Percentiles rank a stretch among this genome's conserved stretches.
These are phyloP conservation scores for Chalciporus piperatus DNA, from an alignment of 768 basidiomycete species.

Conservation along the genomic window DNA sequence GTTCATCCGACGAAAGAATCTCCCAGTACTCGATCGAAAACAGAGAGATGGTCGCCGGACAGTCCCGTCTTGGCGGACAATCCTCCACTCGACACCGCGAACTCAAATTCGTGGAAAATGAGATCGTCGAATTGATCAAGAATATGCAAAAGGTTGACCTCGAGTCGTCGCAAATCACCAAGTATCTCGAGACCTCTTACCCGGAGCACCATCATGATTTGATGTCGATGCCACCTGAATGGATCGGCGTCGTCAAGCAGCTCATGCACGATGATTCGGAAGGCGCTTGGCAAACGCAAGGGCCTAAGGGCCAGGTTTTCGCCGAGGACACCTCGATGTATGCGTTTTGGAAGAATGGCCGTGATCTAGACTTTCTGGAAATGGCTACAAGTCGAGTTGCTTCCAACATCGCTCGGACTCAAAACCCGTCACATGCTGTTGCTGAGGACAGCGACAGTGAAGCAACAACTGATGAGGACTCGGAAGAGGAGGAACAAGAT, in stretches of 20 bases:
- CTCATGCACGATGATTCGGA: slow-evolving; percentile 17
- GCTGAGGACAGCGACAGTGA: neutral
- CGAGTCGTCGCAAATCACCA: slow-evolving; percentile 36
- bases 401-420: neutral
- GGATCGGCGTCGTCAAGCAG: slow-evolving; percentile 37
- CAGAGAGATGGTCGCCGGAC: slow-evolving; percentile 45
- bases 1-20: slow-evolving; percentile 59
- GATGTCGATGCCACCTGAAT: slow-evolving; percentile 44
- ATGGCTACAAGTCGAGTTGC: neutral
- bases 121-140: slow-evolving; percentile 48
- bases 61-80: slow-evolving; percentile 39
- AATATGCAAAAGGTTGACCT: slow-evolving; percentile 34
- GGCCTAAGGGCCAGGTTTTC: slow-evolving; percentile 21
- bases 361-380: slow-evolving; percentile 48
- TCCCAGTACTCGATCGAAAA: slow-evolving; percentile 57
- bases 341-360: slow-evolving; percentile 48
- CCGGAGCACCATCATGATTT: slow-evolving; percentile 46
- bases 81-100: slow-evolving; percentile 33
- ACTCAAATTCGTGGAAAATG: slow-evolving; percentile 44
- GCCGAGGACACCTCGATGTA: slow-evolving; percentile 36
- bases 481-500: slow-evolving; percentile 4
- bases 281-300: slow-evolving; percentile 36
- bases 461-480: neutral
- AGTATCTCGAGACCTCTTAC: slow-evolving; percentile 43
- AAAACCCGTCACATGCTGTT: neutral